Evolutionary conservation across 2,329 filamentous ascomycete genomes (phyloP).

Genomic region (Talaromyces sp.): DNA sequence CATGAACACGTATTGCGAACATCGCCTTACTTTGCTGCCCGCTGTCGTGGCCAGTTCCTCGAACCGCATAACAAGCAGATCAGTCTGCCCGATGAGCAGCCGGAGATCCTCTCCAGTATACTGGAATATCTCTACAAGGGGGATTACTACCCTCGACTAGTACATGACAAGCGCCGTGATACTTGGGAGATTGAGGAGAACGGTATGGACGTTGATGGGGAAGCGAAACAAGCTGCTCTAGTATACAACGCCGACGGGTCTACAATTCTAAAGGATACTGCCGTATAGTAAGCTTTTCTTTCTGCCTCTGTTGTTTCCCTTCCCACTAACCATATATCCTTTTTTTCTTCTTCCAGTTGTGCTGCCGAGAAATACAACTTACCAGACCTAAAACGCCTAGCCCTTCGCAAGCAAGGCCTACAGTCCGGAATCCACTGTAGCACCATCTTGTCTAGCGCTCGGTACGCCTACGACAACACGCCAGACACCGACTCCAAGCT

Average conservation of each 20-base stretch:
- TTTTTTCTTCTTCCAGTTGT: constrained; percentile 41
- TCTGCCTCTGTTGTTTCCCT: not conserved
- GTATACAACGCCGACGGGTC: constrained; percentile 60
- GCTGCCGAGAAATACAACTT: constrained; percentile 78
- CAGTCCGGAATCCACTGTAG: constrained; percentile 77
- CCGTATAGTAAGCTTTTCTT: constrained; percentile 60
- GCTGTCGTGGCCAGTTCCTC: constrained; percentile 59
- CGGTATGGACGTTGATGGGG: constrained; percentile 33
- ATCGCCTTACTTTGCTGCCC: constrained; percentile 71
- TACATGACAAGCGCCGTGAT: constrained; percentile 74
- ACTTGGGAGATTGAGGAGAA: constrained; percentile 74
- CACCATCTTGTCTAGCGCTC: constrained; percentile 80
- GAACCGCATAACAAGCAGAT: constrained; percentile 61
- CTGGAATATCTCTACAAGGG: constrained; percentile 92
- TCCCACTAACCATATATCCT: constrained; percentile 7
- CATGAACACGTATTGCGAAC: constrained; percentile 77
- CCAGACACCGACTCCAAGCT: constrained; percentile 87
- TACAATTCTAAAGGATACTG: constrained; percentile 76
- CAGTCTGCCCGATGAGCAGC: constrained; percentile 75
- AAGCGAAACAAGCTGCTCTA: constrained; percentile 58
- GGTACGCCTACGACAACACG: constrained; percentile 83
- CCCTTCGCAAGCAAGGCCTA: constrained; percentile 82
- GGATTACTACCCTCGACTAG: constrained; percentile 79
- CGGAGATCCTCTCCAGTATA: constrained; percentile 83
- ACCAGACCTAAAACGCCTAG: constrained; percentile 75